Conservation (phyloP, 768 basidiomycete genomes). For the Amanita molliuscula region DNA sequence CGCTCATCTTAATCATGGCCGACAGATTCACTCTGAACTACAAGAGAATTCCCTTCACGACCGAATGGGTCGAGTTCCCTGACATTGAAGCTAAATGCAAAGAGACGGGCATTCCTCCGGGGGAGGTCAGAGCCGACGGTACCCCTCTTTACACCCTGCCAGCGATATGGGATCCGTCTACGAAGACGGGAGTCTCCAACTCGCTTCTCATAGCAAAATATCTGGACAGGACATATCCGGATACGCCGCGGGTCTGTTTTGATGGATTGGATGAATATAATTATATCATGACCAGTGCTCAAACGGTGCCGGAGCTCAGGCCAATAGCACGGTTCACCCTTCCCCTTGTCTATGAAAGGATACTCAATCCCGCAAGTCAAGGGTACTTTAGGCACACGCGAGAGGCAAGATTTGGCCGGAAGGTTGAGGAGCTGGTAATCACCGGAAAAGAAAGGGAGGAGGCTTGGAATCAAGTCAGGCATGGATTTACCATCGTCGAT, state of each 20-base stretch:
- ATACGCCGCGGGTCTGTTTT: conserved; percentile 23
- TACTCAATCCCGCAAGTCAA: conserved; percentile 6
- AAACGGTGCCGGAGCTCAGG: background rate
- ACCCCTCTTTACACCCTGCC: conserved; percentile 30
- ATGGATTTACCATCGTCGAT: conserved; percentile 5
- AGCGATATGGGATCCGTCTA: conserved; percentile 34
- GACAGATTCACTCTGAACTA: conserved; percentile 21
- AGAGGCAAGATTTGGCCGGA: conserved; percentile 4
- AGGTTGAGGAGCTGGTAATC: conserved; percentile 1
- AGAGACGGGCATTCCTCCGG: conserved; percentile 22
- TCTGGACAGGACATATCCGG: conserved; percentile 36
- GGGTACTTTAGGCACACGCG: conserved; percentile 8
- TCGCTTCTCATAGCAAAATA: conserved; percentile 35
- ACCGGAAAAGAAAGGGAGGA: background rate
- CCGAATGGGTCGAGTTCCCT: conserved; percentile 40
- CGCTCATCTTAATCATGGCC: background rate
- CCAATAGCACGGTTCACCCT: conserved; percentile 5
- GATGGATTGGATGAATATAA: conserved; percentile 4
- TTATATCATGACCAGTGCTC: background rate
- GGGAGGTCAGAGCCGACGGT: conserved; percentile 19
- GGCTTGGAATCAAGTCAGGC: conserved; percentile 7
- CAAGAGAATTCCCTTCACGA: conserved; percentile 28
- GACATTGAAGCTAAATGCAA: conserved; percentile 27
- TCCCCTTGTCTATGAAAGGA: background rate
- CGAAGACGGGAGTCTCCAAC: conserved; percentile 25